Evolutionary conservation across 768 basidiomycete genomes (phyloP), one percentile per base, ranked within the genome.

Genomic region (Lactifluus hygrophoroides): DNA sequence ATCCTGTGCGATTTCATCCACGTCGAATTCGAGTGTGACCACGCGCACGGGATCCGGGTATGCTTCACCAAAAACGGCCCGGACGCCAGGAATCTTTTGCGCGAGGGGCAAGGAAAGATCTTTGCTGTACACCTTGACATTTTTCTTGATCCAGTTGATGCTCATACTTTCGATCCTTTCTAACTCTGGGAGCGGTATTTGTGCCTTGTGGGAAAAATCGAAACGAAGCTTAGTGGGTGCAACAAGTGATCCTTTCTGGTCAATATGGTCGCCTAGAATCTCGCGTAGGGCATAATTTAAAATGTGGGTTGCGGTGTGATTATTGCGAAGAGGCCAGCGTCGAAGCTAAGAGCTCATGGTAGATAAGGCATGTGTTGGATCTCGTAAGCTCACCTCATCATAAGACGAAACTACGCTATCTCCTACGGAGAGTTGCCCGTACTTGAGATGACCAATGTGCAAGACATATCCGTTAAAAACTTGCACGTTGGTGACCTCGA

Each of bases 11-110:
- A 99, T 93, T 65, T 94, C 90, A 51, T 94, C 87, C 17, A 95
- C 80, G 61, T 85, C 83, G 68, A 80, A 92, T 70, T 91, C 95
- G 21, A 99, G 77, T 2, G 91, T 83, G 14, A 99, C 96, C 1
- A 98, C 92, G 30, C 95, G 81, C 19, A 99, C 96, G 3, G 96
- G 96, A 70, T 98, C 94, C 4, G 96, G 96, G 69, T 99, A 99
- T 0, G 89, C 81, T 74, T 99, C 96, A 45, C 96, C 96, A 66
- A 99, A 99, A 45, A 99, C 96, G 2, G 95, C 96, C 32, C 96
- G 80, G 32, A 98, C 72, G 5, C 96, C 95, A n/a, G 94, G 82
- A 53, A 99, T 95, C 69, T 86, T 84, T 64, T 84, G 83, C 0
- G 93, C 94, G 6, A 78, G 79, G 53, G 80, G 77, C 27, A 99